phyloP scores from a whole-genome alignment of 495 filamentous ascomycete species.

The Neurospora sp. region DNA sequence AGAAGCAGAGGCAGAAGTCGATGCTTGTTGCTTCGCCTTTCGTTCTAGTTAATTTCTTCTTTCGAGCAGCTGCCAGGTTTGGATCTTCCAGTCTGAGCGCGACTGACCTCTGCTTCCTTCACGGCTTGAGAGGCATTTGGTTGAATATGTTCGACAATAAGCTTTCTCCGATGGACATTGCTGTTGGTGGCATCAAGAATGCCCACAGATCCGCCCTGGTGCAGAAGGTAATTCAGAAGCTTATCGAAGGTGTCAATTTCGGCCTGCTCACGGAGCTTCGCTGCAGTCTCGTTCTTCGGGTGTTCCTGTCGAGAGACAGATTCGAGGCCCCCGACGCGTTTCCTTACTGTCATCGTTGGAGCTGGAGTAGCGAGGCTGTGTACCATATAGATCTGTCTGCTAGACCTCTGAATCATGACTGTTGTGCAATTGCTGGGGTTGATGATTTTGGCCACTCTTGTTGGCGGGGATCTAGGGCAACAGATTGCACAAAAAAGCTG shows the following conservation, averaged over 20 bases:
- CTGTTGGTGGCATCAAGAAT: conserved; percentile 97
- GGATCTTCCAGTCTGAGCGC: background rate
- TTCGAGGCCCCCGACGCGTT: background rate
- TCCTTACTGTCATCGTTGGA: background rate
- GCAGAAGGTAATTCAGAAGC: conserved; percentile 72
- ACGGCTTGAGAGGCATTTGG: conserved; percentile 12
- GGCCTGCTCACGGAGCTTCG: conserved; percentile 78
- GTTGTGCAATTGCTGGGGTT: background rate
- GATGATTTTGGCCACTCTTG: background rate
- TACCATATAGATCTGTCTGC: background rate
- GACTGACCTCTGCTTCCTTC: background rate
- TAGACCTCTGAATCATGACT: background rate
- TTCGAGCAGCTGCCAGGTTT: background rate
- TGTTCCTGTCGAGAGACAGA: background rate
- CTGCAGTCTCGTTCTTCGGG: conserved; percentile 71
- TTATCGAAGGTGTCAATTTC: conserved; percentile 91
- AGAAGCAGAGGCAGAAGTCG: background rate
- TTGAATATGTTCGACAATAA: conserved; percentile 73
- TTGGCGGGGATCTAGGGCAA: background rate
- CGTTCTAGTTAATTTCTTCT: background rate
- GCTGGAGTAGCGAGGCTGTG: background rate
- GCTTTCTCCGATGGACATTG: conserved; percentile 71
- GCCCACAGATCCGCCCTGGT: conserved; percentile 79
- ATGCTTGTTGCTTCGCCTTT: background rate
- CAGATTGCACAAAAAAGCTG: background rate